Base-by-base conservation (phyloP, 2,329 filamentous ascomycete genomes). In the Gaeumannomyces sp. region DNA sequence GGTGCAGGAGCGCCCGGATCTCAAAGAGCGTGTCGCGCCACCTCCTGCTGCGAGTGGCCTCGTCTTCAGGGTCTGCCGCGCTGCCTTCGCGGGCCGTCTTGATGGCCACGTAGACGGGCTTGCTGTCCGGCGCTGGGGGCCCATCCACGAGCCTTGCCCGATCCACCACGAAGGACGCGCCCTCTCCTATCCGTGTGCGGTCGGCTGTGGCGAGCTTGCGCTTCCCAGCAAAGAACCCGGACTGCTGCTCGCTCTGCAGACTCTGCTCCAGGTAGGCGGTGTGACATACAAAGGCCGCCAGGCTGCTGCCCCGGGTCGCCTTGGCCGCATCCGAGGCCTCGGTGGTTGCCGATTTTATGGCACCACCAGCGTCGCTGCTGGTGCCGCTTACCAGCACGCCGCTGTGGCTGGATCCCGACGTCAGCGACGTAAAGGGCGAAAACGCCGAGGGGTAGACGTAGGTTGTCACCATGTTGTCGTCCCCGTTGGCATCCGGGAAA, bases 11-110 rank as follows among this genome's bases (percentile, higher is more conserved):
- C 29, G 65, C 67, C 27, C 67, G 60, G 56, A 67, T 66, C 59
- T 68, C 67, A 16, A 68, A 62, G 14, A 68, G 64, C 19, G 67
- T 62, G 35, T 68, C 67, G 4, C 58, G 33, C 67, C 67, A 68
- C 35, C 31, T 16, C 6, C 53, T 53, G 16, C n/a, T 58, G 56
- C 56, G n/a, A 2, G 8, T 22, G n/a, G 56, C 22, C 56, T n/a
- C n/a, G 61, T 56, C 33, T 11, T 28, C 61, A 2, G 25, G 14
- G 50, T 35, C 62, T 57, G 27, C 60, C 25, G 5, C 56, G 38
- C n/a, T 60, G 53, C 33, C 38, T 19, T 35, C 62, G 62, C 38
- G 64, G 50, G 63, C 67, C 13, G 65, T 68, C 64, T 68, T 68
- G 59, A 68, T 38, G 8, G 64, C 67, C 3, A 68, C 67, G 14